Conservation (phyloP, 176 grass and related monocot species). For the Phoenix dactylifera region DNA sequence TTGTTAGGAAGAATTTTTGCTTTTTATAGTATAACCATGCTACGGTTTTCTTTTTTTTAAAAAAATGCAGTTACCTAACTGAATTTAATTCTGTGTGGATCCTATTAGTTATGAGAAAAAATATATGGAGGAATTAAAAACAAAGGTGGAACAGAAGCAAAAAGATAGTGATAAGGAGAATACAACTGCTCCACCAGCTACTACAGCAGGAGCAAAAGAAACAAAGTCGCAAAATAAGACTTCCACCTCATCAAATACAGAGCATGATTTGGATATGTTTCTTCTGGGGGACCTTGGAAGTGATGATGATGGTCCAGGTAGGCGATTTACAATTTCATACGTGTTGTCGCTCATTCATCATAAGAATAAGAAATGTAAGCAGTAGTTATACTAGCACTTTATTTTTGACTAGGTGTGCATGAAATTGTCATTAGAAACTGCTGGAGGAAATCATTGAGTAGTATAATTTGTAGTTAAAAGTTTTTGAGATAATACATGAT, state of each 20-base stretch:
- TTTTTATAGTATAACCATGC: too few relatives aligned
- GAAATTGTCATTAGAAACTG: too few relatives aligned
- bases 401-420: too few relatives aligned
- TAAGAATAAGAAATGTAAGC: too few relatives aligned
- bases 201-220: conserved; percentile 32
- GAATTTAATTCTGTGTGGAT: not conserved
- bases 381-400: too few relatives aligned
- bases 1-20: too few relatives aligned
- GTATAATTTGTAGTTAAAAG: too few relatives aligned
- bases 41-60: too few relatives aligned
- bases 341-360: too few relatives aligned
- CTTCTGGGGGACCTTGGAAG: conserved; percentile 87
- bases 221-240: conserved; percentile 63
- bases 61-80: not conserved
- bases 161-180: conserved; percentile 36
- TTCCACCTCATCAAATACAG: conserved; percentile 54
- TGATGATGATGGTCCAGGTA: conserved; percentile 77
- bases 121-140: conserved; percentile 78
- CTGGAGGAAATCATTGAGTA: too few relatives aligned
- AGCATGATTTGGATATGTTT: conserved; percentile 89
- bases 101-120: conserved; percentile 55
- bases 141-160: conserved; percentile 57
- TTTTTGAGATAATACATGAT: too few relatives aligned
- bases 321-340: conserved; percentile 5
- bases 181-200: conserved; percentile 28